A percentile compares a stretch with the other conserved stretches of the same genome.
These are phyloP conservation scores for Glycine soja DNA, from an alignment of 306 rosid species.

Conservation along the genomic window DNA sequence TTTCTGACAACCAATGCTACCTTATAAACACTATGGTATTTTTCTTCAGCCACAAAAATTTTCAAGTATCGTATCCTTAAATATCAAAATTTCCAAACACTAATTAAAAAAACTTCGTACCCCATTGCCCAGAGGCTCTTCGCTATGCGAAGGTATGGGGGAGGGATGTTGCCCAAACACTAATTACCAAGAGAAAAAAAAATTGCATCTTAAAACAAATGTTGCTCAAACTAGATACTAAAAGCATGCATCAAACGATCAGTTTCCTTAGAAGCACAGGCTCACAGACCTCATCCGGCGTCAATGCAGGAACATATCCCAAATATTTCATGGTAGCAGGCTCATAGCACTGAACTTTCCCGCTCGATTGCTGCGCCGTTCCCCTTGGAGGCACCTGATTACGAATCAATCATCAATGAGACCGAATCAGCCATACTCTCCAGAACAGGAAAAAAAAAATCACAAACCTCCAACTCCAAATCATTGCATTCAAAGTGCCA, in stretches of 20 bases:
- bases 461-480: constrained; percentile 8
- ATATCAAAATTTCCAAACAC: constrained; percentile 22
- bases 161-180: too few relatives aligned
- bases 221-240: constrained; percentile 7
- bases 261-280: constrained; percentile 33
- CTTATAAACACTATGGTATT: constrained; percentile 40
- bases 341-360: constrained; percentile 86
- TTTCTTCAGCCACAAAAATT: constrained; percentile 43
- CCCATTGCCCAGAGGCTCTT: too few relatives aligned
- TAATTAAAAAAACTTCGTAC: too few relatives aligned
- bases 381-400: constrained; percentile 92
- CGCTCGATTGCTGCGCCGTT: constrained; percentile 70
- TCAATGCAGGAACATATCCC: constrained; percentile 78
- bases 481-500: constrained; percentile 22
- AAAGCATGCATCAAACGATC: constrained; percentile 20
- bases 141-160: too few relatives aligned
- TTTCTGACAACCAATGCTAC: constrained; percentile 2
- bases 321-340: constrained; percentile 97
- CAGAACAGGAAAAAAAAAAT: background rate
- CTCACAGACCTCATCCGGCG: constrained; percentile 73
- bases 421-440: constrained; percentile 34
- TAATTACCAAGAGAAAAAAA: background rate
- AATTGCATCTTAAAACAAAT: constrained; percentile 2
- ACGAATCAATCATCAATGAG: constrained; percentile 37
- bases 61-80: constrained; percentile 20